These are phyloP conservation scores for Thelonectria rubi DNA, from an alignment of 2,329 filamentous ascomycete species.

Conservation along the genomic window DNA sequence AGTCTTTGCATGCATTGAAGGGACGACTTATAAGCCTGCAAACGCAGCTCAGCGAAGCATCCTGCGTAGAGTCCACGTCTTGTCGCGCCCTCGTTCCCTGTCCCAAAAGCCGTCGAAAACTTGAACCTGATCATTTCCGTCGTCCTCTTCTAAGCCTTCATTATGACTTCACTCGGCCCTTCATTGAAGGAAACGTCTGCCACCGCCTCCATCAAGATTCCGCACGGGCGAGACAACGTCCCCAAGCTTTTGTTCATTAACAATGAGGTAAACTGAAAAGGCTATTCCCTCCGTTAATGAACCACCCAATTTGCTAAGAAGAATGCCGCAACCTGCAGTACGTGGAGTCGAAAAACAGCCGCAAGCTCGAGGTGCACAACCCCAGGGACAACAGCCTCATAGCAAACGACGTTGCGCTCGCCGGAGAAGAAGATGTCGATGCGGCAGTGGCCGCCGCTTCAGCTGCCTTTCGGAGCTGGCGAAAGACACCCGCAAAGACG, in stretches of 20 bases:
- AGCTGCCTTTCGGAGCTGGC: constrained; percentile 57
- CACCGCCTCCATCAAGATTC: constrained; percentile 29
- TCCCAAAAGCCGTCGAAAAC: no score
- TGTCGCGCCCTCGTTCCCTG: no score
- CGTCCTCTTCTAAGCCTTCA: not conserved
- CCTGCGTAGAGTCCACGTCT: no score
- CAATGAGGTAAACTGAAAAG: constrained; percentile 44
- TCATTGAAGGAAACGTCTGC: constrained; percentile 30
- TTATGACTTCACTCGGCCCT: constrained; percentile 39
- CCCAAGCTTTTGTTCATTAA: constrained; percentile 52
- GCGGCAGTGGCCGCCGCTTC: constrained; percentile 55
- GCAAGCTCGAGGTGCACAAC: constrained; percentile 59
- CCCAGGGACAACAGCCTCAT: constrained; percentile 60
- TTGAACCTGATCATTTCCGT: no score
- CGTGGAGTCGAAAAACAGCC: constrained; percentile 52
- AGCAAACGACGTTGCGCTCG: constrained; percentile 56
- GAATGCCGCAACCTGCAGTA: constrained; percentile 37
- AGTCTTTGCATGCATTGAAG: no score
- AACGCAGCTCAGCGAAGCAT: no score
- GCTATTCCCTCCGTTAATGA: no score
- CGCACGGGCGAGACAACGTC: constrained; percentile 45
- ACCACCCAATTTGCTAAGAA: no score
- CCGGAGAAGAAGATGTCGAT: constrained; percentile 57
- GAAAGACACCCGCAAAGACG: constrained; percentile 46
- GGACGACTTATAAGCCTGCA: no score